A percentile compares a stretch with the other conserved stretches of the same genome.
Conservation (phyloP, 177 flowering plant species). For the Telopea speciosissima region DNA sequence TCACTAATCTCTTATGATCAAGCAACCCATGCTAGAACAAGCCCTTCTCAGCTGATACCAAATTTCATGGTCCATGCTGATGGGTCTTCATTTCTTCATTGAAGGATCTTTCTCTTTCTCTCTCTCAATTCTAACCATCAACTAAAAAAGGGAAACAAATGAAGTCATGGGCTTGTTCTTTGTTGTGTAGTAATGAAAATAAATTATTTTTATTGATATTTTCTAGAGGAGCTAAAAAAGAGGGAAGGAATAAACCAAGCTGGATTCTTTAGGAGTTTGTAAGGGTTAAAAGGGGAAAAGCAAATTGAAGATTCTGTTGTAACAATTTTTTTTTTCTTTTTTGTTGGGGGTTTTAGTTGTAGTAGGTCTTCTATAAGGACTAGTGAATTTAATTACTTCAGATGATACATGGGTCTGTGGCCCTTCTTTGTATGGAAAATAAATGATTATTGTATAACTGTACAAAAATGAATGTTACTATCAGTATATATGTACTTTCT, state of each 20-base stretch:
- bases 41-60: slow-evolving; percentile 45
- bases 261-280: not conserved
- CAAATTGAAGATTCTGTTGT: not conserved
- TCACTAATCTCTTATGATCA: slow-evolving; percentile 24
- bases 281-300: too few species aligned
- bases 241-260: not conserved
- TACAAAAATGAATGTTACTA: not conserved
- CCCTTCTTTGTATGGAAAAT: not conserved
- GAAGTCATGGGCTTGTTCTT: not conserved
- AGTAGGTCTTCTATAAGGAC: not conserved
- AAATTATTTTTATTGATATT: not conserved
- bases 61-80: slow-evolving; percentile 54
- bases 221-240: not conserved
- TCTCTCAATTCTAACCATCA: too few species aligned
- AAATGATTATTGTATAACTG: not conserved
- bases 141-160: not conserved
- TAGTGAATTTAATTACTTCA: not conserved
- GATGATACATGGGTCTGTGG: not conserved
- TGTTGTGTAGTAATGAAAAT: not conserved
- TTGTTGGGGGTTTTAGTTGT: not conserved
- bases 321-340: not conserved
- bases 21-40: slow-evolving; percentile 34
- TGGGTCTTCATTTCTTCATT: slow-evolving; percentile 43
- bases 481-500: not conserved
- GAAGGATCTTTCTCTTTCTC: slow-evolving; percentile 5